These are phyloP conservation scores for Fusarium drepaniforme DNA, from an alignment of 2,329 filamentous ascomycete species.

Conservation along the genomic window DNA sequence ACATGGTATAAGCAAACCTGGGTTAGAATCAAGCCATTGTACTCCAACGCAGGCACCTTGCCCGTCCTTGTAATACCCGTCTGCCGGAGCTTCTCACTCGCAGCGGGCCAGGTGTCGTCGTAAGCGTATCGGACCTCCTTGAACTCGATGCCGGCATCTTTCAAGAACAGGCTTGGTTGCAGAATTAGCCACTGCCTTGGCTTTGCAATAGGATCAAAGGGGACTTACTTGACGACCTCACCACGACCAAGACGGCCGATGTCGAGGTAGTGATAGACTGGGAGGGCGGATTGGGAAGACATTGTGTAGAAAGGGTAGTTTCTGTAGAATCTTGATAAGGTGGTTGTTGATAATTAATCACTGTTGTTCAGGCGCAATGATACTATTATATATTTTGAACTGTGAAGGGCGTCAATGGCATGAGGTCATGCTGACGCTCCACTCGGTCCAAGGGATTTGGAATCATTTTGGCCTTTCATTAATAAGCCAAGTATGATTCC, in stretches of 20 bases:
- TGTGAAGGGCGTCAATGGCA: constrained; percentile 3
- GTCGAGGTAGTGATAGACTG: constrained; percentile 42
- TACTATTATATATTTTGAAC: neutral
- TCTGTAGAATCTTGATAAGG: neutral
- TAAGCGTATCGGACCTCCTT: constrained; percentile 34
- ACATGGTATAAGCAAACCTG: constrained; percentile 3
- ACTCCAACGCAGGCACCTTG: constrained; percentile 50
- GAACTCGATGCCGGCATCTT: constrained; percentile 30
- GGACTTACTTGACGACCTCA: constrained; percentile 42
- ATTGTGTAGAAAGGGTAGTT: neutral
- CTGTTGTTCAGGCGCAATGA: neutral
- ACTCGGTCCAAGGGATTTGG: neutral
- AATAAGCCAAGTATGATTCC: neutral
- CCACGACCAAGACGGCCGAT: constrained; percentile 45
- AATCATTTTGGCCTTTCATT: neutral
- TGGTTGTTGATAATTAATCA: neutral
- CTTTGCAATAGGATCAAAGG: neutral
- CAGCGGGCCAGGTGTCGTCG: constrained; percentile 23
- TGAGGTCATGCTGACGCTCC: constrained; percentile 1
- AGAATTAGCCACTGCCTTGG: neutral
- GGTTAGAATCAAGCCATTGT: constrained; percentile 47
- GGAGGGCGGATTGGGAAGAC: constrained; percentile 3
- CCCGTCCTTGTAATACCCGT: constrained; percentile 47
- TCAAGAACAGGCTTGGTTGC: constrained; percentile 31
- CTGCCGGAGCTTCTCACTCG: constrained; percentile 44